These are phyloP conservation scores for Adansonia rubrostipa DNA, from an alignment of 441 rosid genomes.

Conservation along the genomic window DNA sequence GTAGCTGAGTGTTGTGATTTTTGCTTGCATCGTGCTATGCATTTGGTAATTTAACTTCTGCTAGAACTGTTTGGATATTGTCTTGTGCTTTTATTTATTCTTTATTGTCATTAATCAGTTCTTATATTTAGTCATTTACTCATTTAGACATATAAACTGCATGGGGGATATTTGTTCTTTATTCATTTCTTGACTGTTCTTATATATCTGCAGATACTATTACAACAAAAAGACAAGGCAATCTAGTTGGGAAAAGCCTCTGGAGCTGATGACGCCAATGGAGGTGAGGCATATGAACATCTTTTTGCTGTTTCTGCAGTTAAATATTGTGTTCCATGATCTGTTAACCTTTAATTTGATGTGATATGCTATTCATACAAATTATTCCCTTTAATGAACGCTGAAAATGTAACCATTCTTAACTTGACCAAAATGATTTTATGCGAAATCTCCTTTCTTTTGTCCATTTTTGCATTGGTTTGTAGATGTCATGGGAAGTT, in stretches of 20 bases:
- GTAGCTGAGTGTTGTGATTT: slow-evolving; percentile 17
- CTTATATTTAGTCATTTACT: background rate
- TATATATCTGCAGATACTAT: slow-evolving; percentile 69
- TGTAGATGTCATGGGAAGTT: slow-evolving; percentile 57
- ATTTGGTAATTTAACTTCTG: background rate
- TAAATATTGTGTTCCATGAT: slow-evolving; percentile 19
- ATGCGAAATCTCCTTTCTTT: slow-evolving; percentile 42
- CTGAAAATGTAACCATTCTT: slow-evolving; percentile 33
- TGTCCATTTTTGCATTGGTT: slow-evolving; percentile 47
- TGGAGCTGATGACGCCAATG: slow-evolving; percentile 92
- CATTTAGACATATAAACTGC: background rate
- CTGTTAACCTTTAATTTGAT: slow-evolving; percentile 19
- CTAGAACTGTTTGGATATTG: background rate
- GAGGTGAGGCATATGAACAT: slow-evolving; percentile 65
- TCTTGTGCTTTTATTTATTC: background rate
- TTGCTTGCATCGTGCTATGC: background rate
- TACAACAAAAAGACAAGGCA: slow-evolving; percentile 91
- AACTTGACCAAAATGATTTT: slow-evolving; percentile 39
- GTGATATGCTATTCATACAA: slow-evolving; percentile 24
- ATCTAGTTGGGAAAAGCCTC: slow-evolving; percentile 98
- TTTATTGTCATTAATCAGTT: background rate
- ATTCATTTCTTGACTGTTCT: slow-evolving; percentile 14
- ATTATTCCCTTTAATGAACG: slow-evolving; percentile 33
- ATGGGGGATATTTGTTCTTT: background rate
- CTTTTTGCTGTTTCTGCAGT: slow-evolving; percentile 21